Evolutionary conservation across 2,329 filamentous ascomycete genomes (phyloP).

Genomic region (Diplodia sapinea): DNA sequence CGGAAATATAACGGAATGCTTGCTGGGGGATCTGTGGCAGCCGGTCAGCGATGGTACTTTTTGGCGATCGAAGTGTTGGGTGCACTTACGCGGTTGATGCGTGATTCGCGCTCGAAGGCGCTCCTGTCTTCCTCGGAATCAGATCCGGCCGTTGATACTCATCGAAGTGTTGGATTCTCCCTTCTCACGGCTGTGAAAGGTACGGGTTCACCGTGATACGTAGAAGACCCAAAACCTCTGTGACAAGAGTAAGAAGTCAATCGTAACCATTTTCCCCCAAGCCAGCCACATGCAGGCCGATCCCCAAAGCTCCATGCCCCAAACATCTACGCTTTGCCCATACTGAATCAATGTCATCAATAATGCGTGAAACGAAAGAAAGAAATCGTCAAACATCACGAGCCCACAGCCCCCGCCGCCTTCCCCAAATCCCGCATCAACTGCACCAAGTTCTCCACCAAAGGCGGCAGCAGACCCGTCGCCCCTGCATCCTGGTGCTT

Average conservation of each 20-base stretch:
- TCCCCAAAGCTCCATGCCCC: too few relatives aligned
- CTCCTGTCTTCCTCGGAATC: not conserved
- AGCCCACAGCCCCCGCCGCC: constrained; percentile 46
- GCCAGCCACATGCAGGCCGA: not conserved
- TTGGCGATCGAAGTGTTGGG: too few relatives aligned
- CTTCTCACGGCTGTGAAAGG: not conserved
- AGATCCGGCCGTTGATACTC: not conserved
- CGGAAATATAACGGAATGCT: too few relatives aligned
- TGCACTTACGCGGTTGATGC: not conserved
- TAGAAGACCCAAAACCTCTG: not conserved
- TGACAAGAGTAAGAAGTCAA: not conserved
- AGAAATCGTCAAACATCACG: not conserved
- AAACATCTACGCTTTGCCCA: too few relatives aligned
- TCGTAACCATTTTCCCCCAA: constrained; percentile 8
- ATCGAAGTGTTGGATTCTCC: not conserved
- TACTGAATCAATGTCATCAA: not conserved
- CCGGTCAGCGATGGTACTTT: not conserved
- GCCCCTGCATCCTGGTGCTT: constrained; percentile 45
- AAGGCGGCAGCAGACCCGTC: constrained; percentile 55
- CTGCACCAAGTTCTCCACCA: constrained; percentile 71
- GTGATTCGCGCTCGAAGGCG: not conserved
- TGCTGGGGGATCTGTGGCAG: not conserved
- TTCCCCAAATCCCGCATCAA: constrained; percentile 66
- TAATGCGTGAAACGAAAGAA: not conserved
- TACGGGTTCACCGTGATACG: not conserved